Evolutionary conservation across 495 filamentous ascomycete species (phyloP).

Genomic region (Rhypophila decipiens): DNA sequence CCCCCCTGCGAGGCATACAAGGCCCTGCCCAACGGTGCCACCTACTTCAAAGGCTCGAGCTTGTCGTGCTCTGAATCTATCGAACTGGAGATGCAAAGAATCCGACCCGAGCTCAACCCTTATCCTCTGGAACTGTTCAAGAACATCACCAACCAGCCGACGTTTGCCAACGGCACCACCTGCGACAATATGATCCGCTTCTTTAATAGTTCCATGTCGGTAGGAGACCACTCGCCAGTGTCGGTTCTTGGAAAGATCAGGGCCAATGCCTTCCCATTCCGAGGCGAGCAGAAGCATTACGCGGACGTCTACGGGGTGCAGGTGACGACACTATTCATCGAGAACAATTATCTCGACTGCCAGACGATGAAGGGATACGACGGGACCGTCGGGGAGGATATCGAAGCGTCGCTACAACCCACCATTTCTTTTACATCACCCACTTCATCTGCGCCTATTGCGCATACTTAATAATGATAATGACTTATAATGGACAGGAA

Average conservation of each 20-base stretch:
- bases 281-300: conserved; percentile 13
- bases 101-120: conserved; percentile 10
- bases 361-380: conserved; percentile 22
- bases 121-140: conserved; percentile 31
- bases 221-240: conserved; percentile 21
- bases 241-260: conserved; percentile 22
- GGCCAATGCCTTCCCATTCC: conserved; percentile 25
- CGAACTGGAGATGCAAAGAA: conserved; percentile 22
- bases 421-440: background rate
- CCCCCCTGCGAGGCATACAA: conserved; percentile 34
- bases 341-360: conserved; percentile 35
- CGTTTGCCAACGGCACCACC: conserved; percentile 26
- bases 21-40: conserved; percentile 17
- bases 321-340: conserved; percentile 36
- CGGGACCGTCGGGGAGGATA: conserved; percentile 20
- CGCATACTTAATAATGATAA: background rate
- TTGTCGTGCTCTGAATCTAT: conserved; percentile 17
- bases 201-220: conserved; percentile 34
- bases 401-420: conserved; percentile 8
- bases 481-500: conserved; percentile 1
- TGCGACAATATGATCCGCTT: conserved; percentile 37
- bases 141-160: conserved; percentile 39
- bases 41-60: conserved; percentile 23
- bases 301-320: conserved; percentile 30
- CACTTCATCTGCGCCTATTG: too few species aligned